phyloP scores from a whole-genome alignment of 163 green algal genomes.

The Chlorella variabilis region DNA sequence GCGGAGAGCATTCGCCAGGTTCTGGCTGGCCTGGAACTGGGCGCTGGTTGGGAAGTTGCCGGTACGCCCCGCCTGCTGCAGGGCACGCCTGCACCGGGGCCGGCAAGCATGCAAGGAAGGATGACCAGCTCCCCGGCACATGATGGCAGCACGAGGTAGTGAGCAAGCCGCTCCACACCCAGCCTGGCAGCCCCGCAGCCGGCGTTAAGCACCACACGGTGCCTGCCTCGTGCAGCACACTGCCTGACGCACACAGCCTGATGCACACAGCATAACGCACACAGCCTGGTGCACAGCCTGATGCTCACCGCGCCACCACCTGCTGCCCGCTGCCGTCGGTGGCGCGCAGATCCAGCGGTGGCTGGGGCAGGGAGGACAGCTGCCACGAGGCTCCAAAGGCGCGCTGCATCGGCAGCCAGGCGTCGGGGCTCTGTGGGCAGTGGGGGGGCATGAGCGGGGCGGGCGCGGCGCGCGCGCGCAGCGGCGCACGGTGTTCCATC shows the following conservation, averaged over 20 bases:
- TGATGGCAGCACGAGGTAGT: neutral
- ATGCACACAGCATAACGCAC: too few species aligned
- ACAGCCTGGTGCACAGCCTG: too few species aligned
- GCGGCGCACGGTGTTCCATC: too few species aligned
- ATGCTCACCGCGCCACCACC: constrained; percentile 15
- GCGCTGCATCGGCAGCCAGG: constrained; percentile 37
- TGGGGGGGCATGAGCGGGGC: neutral
- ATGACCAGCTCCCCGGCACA: too few species aligned
- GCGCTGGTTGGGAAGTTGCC: constrained; percentile 16
- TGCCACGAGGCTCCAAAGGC: constrained; percentile 40
- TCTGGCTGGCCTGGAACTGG: constrained; percentile 9
- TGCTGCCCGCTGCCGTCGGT: constrained; percentile 13
- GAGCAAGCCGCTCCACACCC: too few species aligned
- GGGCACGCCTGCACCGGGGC: constrained; percentile 21
- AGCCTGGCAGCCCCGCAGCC: too few species aligned
- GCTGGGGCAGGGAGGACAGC: constrained; percentile 4
- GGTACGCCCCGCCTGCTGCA: constrained; percentile 17
- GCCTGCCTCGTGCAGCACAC: too few species aligned
- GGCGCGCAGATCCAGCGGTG: constrained; percentile 32
- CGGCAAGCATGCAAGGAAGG: too few species aligned
- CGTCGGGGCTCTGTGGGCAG: neutral
- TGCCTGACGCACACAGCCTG: too few species aligned
- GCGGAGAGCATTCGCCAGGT: neutral
- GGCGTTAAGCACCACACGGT: too few species aligned
- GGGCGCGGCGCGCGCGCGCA: too few species aligned